Conservation (phyloP, 352 stramenopile species). For the Phytophthora litchii region DNA sequence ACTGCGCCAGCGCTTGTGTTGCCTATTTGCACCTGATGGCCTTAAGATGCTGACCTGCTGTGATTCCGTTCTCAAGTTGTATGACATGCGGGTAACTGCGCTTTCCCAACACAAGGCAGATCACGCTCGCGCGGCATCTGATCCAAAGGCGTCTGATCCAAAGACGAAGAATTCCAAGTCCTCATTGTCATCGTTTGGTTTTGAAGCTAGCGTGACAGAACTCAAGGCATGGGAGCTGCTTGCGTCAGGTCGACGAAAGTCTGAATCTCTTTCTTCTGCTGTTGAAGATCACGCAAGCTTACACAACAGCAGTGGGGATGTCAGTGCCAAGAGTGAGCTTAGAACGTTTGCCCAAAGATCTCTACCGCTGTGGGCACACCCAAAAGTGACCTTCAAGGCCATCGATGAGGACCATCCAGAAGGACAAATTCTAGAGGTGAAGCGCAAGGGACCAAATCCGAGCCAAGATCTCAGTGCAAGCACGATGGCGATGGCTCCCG, state of each 20-base stretch:
- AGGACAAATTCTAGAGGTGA: constrained; percentile 70
- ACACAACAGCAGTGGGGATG: constrained; percentile 14
- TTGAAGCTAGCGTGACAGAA: constrained; percentile 65
- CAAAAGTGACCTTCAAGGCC: constrained; percentile 73
- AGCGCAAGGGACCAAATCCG: constrained; percentile 70
- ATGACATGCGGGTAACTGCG: constrained; percentile 54
- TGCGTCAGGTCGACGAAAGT: constrained; percentile 34
- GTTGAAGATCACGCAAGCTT: constrained; percentile 13
- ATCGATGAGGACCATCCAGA: constrained; percentile 55
- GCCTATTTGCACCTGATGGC: constrained; percentile 68
- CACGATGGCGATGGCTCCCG: constrained; percentile 31
- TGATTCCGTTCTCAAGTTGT: constrained; percentile 68
- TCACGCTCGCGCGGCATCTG: constrained; percentile 30
- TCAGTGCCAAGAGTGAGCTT: constrained; percentile 61
- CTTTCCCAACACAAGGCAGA: constrained; percentile 40
- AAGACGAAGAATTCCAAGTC: constrained; percentile 58
- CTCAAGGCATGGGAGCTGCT: constrained; percentile 70
- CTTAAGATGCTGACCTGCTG: constrained; percentile 71
- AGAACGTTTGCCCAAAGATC: constrained; percentile 68
- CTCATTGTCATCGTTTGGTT: constrained; percentile 61
- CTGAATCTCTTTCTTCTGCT: constrained; percentile 22
- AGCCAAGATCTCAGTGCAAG: constrained; percentile 42
- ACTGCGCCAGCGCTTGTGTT: constrained; percentile 61
- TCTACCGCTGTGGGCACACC: constrained; percentile 77
- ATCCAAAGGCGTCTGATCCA: constrained; percentile 29